These are phyloP conservation scores for Adansonia rubrostipa DNA, from an alignment of 441 rosid genomes.

Conservation along the genomic window DNA sequence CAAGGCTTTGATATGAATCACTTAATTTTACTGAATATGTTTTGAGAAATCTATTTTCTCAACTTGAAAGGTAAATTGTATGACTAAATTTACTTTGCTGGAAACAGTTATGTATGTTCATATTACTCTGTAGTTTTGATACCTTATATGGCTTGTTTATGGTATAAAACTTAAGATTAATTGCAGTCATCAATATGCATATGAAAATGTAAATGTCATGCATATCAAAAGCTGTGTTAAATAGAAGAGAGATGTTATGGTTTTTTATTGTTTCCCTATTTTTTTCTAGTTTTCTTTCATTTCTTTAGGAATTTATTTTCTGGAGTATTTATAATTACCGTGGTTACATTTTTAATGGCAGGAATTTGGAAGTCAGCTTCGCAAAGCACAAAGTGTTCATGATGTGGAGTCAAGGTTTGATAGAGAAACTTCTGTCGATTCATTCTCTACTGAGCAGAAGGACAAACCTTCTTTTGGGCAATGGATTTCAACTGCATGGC, in stretches of 20 bases:
- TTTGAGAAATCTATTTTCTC: not conserved
- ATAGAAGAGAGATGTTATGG: not conserved
- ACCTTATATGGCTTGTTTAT: not conserved
- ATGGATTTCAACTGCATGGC: constrained; percentile 49
- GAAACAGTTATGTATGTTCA: not conserved
- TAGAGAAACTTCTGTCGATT: constrained; percentile 49
- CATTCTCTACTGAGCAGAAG: constrained; percentile 59
- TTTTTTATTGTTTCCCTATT: not conserved
- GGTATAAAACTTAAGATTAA: not conserved
- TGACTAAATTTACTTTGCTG: not conserved
- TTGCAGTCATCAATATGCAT: not conserved
- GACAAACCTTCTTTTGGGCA: constrained; percentile 49
- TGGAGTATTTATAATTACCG: constrained; percentile 17
- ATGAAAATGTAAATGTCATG: not conserved
- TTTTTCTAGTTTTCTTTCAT: not conserved
- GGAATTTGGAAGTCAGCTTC: constrained; percentile 61
- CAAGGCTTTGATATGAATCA: constrained; percentile 11
- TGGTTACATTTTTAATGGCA: constrained; percentile 38
- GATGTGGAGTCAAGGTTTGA: constrained; percentile 53
- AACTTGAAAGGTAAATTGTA: not conserved
- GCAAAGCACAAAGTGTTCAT: constrained; percentile 45
- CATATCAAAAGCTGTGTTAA: not conserved
- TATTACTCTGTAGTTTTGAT: not conserved
- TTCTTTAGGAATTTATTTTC: constrained; percentile 17
- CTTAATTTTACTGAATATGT: not conserved